Base-by-base conservation (phyloP, 2,329 filamentous ascomycete genomes). In the Alternaria burnsii region DNA sequence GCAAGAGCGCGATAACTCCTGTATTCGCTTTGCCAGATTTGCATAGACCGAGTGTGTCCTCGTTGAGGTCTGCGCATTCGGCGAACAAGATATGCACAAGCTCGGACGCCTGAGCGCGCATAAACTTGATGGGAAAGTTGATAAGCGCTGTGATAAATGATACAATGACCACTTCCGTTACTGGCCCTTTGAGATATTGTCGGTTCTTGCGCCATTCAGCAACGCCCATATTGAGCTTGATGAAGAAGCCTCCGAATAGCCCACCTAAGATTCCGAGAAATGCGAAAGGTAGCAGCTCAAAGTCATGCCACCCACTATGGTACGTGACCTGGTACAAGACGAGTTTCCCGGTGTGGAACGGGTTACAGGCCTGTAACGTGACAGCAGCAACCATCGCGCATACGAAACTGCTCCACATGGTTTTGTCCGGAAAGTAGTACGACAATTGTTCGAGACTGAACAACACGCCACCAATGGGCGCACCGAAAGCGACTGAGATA, bases 341-440 rank as follows among this genome's bases (percentile, higher is more conserved):
- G 54, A 98, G 90, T 78, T 99, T 96, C 55, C 94, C 95, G 1
- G 94, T 97, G 54, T 95, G 88, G 77, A 98, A 97, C 5, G 95
- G 95, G 76, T 99, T 95, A 63, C 97, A 87, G 5, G 92, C 92
- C 78, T 98, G 94, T 5, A 99, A 84, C 14, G 93, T 93, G 38
- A 98, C 92, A 18, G 95, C 94, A 16, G 94, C 95, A n/a, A 97
- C 92, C 94, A 98, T 98, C 76, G 95, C 95, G 72, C 95, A 98
- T 41, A 99, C 95, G 74, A 99, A 99, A 72, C 93, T 97, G 78
- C 97, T 95, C 95, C 95, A 99, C 95, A 99, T 98, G 10, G 95
- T 98, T 80, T 98, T 98, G 80, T 98, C 94, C 0, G 95, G 94
- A 70, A 98, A 98, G 79, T 97, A 98, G 78, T 97, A 98, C 1